phyloP scores from a whole-genome alignment of 1,284 basidiomycete genomes.

The Takashimella koratensis region DNA sequence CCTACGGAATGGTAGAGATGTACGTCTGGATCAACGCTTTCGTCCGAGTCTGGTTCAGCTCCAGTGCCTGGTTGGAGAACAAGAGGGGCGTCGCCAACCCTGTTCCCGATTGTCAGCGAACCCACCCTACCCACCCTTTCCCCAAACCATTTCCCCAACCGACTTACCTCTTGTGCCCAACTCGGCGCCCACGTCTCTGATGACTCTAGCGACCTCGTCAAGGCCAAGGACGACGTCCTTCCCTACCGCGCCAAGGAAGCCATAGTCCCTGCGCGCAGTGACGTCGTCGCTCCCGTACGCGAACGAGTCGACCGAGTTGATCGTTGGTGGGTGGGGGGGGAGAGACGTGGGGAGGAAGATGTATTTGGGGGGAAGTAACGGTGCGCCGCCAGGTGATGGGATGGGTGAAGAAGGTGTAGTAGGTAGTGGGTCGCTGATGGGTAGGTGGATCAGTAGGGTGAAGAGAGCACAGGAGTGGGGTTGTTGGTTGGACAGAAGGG shows the following conservation, averaged over 20 bases:
- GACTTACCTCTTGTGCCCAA: slow-evolving; percentile 58
- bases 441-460: background rate
- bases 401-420: background rate
- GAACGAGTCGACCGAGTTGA: slow-evolving; percentile 31
- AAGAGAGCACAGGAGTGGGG: background rate
- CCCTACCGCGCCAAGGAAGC: slow-evolving; percentile 35
- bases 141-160: background rate
- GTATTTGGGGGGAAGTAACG: slow-evolving; percentile 29
- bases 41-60: slow-evolving; percentile 67
- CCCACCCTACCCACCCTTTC: background rate
- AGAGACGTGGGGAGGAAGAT: slow-evolving; percentile 31
- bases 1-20: slow-evolving; percentile 51
- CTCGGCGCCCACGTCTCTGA: slow-evolving; percentile 67
- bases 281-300: slow-evolving; percentile 23
- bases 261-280: slow-evolving; percentile 26
- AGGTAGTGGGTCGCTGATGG: background rate
- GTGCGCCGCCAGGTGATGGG: slow-evolving; percentile 1
- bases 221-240: slow-evolving; percentile 58
- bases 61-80: slow-evolving; percentile 79
- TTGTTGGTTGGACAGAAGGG: background rate
- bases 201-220: slow-evolving; percentile 66
- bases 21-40: slow-evolving; percentile 71
- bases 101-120: slow-evolving; percentile 18
- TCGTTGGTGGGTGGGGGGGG: slow-evolving; percentile 20
- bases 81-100: slow-evolving; percentile 83